A percentile compares a stretch with the other conserved stretches of the same genome.
phyloP scores from a whole-genome alignment of 306 rosid species.

The Gillenia trifoliata region DNA sequence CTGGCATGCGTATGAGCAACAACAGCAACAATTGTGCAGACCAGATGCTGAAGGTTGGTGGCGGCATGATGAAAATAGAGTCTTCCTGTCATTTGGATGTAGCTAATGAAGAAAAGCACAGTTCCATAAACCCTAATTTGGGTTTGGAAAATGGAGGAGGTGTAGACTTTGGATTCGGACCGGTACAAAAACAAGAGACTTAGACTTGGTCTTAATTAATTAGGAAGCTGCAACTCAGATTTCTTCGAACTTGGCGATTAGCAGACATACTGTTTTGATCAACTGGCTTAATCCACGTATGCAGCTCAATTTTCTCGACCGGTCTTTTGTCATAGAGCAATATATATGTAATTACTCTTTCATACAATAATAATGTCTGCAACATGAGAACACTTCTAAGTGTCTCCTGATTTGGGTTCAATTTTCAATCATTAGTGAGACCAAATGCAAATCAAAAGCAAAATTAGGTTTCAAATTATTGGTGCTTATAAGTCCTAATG shows the following conservation, averaged over 20 bases:
- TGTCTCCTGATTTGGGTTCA: slow-evolving; percentile 1
- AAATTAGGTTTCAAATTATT: neutral
- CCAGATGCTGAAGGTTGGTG: slow-evolving; percentile 30
- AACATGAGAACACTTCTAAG: slow-evolving; percentile 9
- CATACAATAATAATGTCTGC: slow-evolving; percentile 12
- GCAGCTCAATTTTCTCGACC: neutral
- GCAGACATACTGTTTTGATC: neutral
- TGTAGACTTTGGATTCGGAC: slow-evolving; percentile 12
- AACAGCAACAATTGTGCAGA: slow-evolving; percentile 16
- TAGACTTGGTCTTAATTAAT: slow-evolving; percentile 19
- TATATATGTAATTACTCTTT: slow-evolving; percentile 1
- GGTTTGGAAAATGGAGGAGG: slow-evolving; percentile 20
- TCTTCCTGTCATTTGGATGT: slow-evolving; percentile 26
- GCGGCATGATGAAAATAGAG: slow-evolving; percentile 24
- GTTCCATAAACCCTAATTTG: slow-evolving; percentile 18
- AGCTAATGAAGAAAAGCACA: slow-evolving; percentile 32
- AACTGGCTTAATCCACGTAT: neutral
- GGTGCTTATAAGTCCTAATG: neutral
- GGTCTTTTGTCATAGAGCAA: neutral
- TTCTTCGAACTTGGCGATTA: too few relatives aligned
- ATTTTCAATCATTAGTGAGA: neutral
- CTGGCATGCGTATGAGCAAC: slow-evolving; percentile 10
- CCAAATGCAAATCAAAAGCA: neutral
- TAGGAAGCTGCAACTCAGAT: neutral
- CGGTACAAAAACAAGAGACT: slow-evolving; percentile 19